A percentile compares a stretch with the other conserved stretches of the same genome.
These are phyloP conservation scores for Globisporangium okanoganense DNA, from an alignment of 352 stramenopile species.

Conservation along the genomic window DNA sequence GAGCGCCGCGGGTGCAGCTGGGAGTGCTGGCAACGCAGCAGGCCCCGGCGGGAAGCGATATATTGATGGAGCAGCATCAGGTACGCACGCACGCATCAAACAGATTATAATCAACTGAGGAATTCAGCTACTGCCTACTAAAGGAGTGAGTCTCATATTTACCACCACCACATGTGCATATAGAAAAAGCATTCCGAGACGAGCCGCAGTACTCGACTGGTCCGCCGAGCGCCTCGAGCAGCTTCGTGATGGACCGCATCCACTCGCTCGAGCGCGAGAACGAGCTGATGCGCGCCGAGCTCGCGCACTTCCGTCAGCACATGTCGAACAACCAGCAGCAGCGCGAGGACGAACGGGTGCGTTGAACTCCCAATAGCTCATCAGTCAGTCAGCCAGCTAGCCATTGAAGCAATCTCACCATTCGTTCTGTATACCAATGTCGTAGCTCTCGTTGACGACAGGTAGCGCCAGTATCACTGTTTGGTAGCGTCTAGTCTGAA, in stretches of 20 bases:
- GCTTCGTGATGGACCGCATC: slow-evolving; percentile 32
- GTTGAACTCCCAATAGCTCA: slow-evolving; percentile 5
- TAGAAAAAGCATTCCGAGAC: slow-evolving; percentile 10
- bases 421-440: not conserved
- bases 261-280: slow-evolving; percentile 57
- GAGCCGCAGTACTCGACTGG: slow-evolving; percentile 4
- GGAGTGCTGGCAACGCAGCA: not conserved
- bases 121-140: no score
- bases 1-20: not conserved
- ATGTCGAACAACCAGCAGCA: slow-evolving; percentile 57
- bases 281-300: slow-evolving; percentile 43
- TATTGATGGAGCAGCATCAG: not conserved
- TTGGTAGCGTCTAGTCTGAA: no score
- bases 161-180: not conserved
- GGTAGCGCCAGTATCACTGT: not conserved
- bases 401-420: not conserved
- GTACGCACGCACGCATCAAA: no score
- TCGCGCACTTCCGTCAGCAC: slow-evolving; percentile 47
- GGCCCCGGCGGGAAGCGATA: not conserved
- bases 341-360: slow-evolving; percentile 53
- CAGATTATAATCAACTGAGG: no score
- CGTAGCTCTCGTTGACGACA: slow-evolving; percentile 23
- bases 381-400: not conserved
- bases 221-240: slow-evolving; percentile 3
- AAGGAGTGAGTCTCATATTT: no score